phyloP scores from a whole-genome alignment of 2,329 filamentous ascomycete genomes.

The Sarocladiaceae sp. region DNA sequence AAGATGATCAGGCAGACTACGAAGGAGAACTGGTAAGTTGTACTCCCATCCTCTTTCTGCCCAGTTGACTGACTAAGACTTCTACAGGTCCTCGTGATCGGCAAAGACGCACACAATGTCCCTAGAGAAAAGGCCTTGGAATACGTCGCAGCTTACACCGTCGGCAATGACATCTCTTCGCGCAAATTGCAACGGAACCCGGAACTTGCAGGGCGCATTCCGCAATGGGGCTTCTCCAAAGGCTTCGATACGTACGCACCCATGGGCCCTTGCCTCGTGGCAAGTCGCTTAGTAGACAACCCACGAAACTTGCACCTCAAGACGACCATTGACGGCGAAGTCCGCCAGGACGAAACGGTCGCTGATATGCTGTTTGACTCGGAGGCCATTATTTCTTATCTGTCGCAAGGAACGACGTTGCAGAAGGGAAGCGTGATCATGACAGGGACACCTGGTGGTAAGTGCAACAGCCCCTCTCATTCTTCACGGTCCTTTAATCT shows the following conservation, averaged over 20 bases:
- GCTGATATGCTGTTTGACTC: constrained; percentile 42
- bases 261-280: constrained; percentile 44
- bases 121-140: constrained; percentile 18
- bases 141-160: constrained; percentile 50
- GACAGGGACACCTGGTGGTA: constrained; percentile 41
- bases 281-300: constrained; percentile 34
- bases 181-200: constrained; percentile 49
- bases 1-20: constrained; percentile 44
- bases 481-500: background rate
- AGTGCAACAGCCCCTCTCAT: too few species aligned
- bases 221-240: constrained; percentile 54
- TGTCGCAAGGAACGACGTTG: constrained; percentile 38
- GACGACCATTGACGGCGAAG: background rate
- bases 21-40: constrained; percentile 36
- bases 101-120: constrained; percentile 32
- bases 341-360: constrained; percentile 36
- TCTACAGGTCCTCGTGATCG: constrained; percentile 38
- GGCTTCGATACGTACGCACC: constrained; percentile 54
- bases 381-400: constrained; percentile 28
- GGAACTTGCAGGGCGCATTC: constrained; percentile 42
- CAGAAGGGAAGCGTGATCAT: constrained; percentile 39
- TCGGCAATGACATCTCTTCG: constrained; percentile 51
- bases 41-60: too few species aligned
- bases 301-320: constrained; percentile 23
- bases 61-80: too few species aligned